Base-by-base conservation (phyloP, 75 land plant genomes). In the Selaginella moellendorffii region DNA sequence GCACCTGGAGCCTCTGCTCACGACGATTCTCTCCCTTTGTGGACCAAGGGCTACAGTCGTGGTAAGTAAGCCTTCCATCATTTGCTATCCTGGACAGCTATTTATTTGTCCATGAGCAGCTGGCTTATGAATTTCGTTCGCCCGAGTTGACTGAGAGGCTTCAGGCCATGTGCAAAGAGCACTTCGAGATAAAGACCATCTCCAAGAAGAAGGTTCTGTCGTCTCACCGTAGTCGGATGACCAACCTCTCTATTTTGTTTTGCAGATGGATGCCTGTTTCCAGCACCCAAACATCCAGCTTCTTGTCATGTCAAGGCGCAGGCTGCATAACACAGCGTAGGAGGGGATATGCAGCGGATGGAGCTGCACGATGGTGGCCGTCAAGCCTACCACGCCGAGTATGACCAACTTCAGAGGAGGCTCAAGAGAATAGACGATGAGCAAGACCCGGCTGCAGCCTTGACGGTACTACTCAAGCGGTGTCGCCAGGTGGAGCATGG, bases 41-140 rank as follows among this genome's bases (percentile, higher is more conserved):
- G 97, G 97, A 24, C 97, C 96, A n/a, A 81, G 71, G 75, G 83
- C 96, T n/a, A 80, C 82, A 25, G 64, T 88, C 24, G 2, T 92
- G 84, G 97, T 88, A 74, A 21, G 62, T 42, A 22, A 8, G 1
- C 22, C 53, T 9, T 23, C 18, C 17, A 20, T 67, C n/a, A 28
- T 28, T 31, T 5, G 18, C n/a, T 21, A 2, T 59, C 1, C 12
- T 67, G 46, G 36, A 24, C 19, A 46, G 29, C 26, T 46, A 19
- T 52, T 14, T 28, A 27, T 18, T 22, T 23, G 30, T 0, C 20
- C 63, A 0, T 24, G 20, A 71, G 66, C 75, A 87, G 93, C 64
- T 87, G 74, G 97, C 86, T 0, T 80, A 92, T 78, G 97, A 92
- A 69, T 80, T 87, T 27, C 86, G 97, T 18, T 88, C 95, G 21